These are phyloP conservation scores for Ceratocystis diversiconidia DNA, from an alignment of 2,329 filamentous ascomycete genomes.

Conservation along the genomic window DNA sequence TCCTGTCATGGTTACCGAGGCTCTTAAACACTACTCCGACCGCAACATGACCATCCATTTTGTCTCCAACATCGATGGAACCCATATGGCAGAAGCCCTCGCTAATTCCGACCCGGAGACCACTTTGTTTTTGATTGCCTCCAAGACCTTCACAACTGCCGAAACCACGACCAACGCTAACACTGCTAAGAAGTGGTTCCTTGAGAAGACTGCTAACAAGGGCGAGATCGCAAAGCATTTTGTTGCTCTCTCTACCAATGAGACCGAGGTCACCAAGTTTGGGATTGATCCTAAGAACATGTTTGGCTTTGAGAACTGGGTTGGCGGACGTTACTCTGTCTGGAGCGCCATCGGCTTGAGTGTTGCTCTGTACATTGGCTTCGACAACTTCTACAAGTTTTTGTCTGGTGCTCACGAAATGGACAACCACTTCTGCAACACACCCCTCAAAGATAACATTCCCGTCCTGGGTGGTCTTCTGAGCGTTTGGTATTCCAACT, in stretches of 20 bases:
- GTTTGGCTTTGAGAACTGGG: constrained; percentile 99
- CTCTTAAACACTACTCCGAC: constrained; percentile 86
- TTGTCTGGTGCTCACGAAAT: constrained; percentile 87
- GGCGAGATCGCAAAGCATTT: constrained; percentile 96
- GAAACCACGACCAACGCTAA: constrained; percentile 97
- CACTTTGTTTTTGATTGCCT: constrained; percentile 95
- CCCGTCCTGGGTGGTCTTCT: constrained; percentile 81
- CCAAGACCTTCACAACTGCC: constrained; percentile 98
- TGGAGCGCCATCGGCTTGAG: constrained; percentile 97
- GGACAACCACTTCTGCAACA: constrained; percentile 93
- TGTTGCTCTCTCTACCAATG: constrained; percentile 92
- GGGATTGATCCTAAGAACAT: constrained; percentile 98
- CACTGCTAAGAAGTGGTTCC: constrained; percentile 93
- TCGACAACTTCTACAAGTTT: constrained; percentile 95
- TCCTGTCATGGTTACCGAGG: constrained; percentile 97
- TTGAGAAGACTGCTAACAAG: constrained; percentile 62
- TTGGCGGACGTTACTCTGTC: constrained; percentile 93
- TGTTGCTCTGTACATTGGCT: constrained; percentile 89
- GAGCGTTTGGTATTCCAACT: constrained; percentile 98
- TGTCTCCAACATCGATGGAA: constrained; percentile 98
- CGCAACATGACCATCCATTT: constrained; percentile 84
- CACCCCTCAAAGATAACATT: constrained; percentile 88
- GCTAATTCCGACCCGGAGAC: constrained; percentile 84
- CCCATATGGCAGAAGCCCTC: constrained; percentile 89
- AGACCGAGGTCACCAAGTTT: constrained; percentile 90